Evolutionary conservation across 768 basidiomycete genomes (phyloP).

Genomic region (Leccinum ochraceum): DNA sequence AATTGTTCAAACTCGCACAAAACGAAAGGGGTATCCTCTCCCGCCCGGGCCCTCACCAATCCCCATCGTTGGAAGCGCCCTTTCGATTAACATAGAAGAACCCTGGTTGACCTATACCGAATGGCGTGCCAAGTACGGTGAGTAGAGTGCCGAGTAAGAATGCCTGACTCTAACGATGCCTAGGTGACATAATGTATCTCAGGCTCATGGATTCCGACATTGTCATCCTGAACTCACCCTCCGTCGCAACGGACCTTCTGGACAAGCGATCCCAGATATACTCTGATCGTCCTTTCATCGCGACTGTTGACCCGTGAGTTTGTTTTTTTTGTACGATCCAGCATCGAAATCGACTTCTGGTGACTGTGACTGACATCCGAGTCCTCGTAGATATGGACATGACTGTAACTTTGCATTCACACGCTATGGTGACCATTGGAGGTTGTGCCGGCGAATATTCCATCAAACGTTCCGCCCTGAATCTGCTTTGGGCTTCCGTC

Average conservation of each 20-base stretch:
- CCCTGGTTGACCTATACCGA: slow-evolving; percentile 12
- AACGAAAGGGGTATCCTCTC: slow-evolving; percentile 5
- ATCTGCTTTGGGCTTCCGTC: neutral
- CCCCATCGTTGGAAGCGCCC: neutral
- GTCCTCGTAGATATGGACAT: no score
- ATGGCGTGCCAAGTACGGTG: slow-evolving; percentile 12
- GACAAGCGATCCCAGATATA: slow-evolving; percentile 45
- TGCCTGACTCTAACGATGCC: neutral
- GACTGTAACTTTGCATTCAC: neutral
- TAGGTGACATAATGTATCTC: slow-evolving; percentile 47
- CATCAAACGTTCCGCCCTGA: neutral
- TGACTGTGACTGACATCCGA: no score
- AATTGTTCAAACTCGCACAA: neutral
- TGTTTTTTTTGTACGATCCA: no score
- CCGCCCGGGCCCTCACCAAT: slow-evolving; percentile 14
- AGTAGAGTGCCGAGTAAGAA: neutral
- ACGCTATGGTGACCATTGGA: neutral
- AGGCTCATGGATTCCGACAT: slow-evolving; percentile 44
- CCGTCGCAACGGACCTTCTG: slow-evolving; percentile 44
- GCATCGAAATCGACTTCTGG: no score
- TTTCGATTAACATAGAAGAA: slow-evolving; percentile 2
- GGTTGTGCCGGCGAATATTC: neutral
- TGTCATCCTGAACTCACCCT: slow-evolving; percentile 44
- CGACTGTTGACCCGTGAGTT: slow-evolving; percentile 8
- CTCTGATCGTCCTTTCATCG: slow-evolving; percentile 31